Base-by-base conservation (phyloP, 2,329 filamentous ascomycete species). In the Allantophomopsis cytisporea region DNA sequence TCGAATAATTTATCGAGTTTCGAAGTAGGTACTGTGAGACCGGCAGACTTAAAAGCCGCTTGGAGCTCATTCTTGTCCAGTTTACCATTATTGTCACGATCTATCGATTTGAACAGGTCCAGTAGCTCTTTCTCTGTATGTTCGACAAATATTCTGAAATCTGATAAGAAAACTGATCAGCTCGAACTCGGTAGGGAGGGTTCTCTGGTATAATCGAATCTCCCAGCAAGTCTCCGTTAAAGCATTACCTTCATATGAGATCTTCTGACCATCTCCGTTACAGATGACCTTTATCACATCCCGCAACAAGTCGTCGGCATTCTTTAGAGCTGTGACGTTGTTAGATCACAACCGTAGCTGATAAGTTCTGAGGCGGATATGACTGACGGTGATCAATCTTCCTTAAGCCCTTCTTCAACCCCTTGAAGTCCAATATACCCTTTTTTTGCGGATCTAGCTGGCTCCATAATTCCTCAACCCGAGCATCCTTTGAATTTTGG, bases 371-470 rank as follows among this genome's bases (percentile, higher is more conserved):
- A 43, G 33, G 31, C 40, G 16, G 36, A 36, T 39, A 39, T 42
- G 46, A 58, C 79, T 63, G 63, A 94, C 87, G 91, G 59, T 98
- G 91, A 59, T 96, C 88, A 54, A 96, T 86, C 60, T 79, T 83
- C 58, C 70, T 77, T 55, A 98, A 64, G 4, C 89, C 91, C 62
- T 78, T 84, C 63, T 88, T 82, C 50, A 98, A 65, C 23, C 78
- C 87, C 58, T 81, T 78, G 47, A 93, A 67, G 61, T 96, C 88
- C 51, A 98, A 69, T 58, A 85, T 79, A 43, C 85, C 85, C 51
- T 80, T 78, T 43, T 71, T 70, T 47, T 77, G 73, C 48, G 80
- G 80, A 60, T 94, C 87, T 49, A 98, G 73, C 53, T 75, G 79
- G 56, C 66, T 68, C 88, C 89, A 96, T 54, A 96, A 74, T 58